Conservation (phyloP, 352 stramenopile genomes). For the Phytopythium cucurbitacearum region DNA sequence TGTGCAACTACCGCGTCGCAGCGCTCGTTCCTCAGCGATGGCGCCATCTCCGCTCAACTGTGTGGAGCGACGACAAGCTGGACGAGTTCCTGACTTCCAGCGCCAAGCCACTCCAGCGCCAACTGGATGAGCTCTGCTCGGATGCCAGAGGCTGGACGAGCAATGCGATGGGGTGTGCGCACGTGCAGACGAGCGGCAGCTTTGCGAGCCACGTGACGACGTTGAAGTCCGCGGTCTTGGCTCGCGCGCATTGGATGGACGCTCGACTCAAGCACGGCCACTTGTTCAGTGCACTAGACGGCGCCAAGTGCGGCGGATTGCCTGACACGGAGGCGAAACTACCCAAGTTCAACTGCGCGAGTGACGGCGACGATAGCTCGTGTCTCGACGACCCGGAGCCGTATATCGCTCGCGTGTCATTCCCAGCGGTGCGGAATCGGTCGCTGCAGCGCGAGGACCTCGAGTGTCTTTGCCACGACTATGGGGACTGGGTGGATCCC, state of each 20-base stretch:
- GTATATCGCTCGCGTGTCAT: constrained; percentile 15
- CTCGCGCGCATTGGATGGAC: constrained; percentile 26
- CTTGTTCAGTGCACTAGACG: neutral
- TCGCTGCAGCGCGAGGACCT: neutral
- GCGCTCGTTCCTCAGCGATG: constrained; percentile 25
- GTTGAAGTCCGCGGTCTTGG: constrained; percentile 9
- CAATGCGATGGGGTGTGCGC: constrained; percentile 18
- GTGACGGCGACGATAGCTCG: constrained; percentile 11
- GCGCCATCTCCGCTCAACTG: constrained; percentile 12
- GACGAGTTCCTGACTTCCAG: constrained; percentile 14
- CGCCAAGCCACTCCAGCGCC: constrained; percentile 13
- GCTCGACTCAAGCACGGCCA: neutral
- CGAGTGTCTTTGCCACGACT: no score
- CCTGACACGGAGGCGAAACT: constrained; percentile 2
- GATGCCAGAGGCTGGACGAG: constrained; percentile 19
- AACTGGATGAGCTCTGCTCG: constrained; percentile 9
- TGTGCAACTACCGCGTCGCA: constrained; percentile 37
- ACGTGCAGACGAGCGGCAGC: constrained; percentile 11
- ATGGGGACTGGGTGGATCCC: neutral
- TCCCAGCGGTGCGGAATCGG: constrained; percentile 9
- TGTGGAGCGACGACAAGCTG: constrained; percentile 25
- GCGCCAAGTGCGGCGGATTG: neutral
- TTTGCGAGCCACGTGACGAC: constrained; percentile 15
- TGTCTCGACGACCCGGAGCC: constrained; percentile 15
- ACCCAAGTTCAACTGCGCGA: constrained; percentile 20